A percentile compares a stretch with the other conserved stretches of the same genome.
phyloP scores from a whole-genome alignment of 208 protist species.

The Herpetomonas samuelpessoai region DNA sequence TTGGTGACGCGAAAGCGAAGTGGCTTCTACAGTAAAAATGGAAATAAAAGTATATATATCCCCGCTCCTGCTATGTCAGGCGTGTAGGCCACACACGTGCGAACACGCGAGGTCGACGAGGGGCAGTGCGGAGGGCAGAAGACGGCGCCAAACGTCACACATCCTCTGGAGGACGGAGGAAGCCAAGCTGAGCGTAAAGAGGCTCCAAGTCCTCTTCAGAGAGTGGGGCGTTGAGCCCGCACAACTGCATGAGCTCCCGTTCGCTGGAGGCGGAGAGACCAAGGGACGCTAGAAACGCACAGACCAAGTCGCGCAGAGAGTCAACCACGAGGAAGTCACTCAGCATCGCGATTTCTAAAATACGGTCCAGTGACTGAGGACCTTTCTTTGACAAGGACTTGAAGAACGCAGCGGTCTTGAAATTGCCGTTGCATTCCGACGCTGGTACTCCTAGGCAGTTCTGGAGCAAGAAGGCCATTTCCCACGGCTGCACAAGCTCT shows the following conservation, averaged over 20 bases:
- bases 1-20: no score
- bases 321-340: constrained; percentile 87
- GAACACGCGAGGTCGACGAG: no score
- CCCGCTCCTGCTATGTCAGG: no score
- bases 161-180: constrained; percentile 54
- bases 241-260: constrained; percentile 70
- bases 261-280: constrained; percentile 55
- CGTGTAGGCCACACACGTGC: no score
- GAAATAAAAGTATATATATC: no score
- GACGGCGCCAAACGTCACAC: constrained; percentile 16
- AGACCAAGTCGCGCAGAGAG: constrained; percentile 71
- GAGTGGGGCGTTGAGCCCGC: constrained; percentile 40
- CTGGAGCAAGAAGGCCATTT: constrained; percentile 65
- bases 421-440: constrained; percentile 8
- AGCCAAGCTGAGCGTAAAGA: constrained; percentile 75
- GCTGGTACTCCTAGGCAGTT: constrained; percentile 35
- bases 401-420: constrained; percentile 10
- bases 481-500: constrained; percentile 82
- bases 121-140: no score
- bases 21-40: no score
- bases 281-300: constrained; percentile 74
- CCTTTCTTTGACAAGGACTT: constrained; percentile 31
- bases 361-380: constrained; percentile 34
- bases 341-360: constrained; percentile 82
- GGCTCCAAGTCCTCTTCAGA: constrained; percentile 74